Evolutionary conservation across 192 early-diverging fungal species (phyloP).

Genomic region (Backusella morwellensis): DNA sequence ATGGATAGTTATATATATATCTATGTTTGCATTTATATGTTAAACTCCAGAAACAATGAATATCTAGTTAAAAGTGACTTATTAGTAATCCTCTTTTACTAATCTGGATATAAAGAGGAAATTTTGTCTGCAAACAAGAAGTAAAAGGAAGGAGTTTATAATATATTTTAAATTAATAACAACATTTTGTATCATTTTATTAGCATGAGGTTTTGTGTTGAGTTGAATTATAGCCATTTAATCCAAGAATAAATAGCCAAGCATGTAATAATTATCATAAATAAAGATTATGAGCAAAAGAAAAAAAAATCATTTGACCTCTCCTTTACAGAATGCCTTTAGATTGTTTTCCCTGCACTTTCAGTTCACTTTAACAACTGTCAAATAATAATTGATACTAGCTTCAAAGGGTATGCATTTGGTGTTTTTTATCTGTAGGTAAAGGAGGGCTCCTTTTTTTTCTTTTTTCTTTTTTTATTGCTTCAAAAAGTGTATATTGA

Average conservation of each 20-base stretch:
- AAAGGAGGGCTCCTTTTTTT: neutral
- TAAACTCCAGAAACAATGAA: neutral
- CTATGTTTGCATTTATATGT: neutral
- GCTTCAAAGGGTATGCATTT: neutral
- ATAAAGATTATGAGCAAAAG: neutral
- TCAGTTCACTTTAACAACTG: slow-evolving; percentile 4
- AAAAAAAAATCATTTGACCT: neutral
- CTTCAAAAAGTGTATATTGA: neutral
- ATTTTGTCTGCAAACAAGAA: neutral
- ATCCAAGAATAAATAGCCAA: neutral
- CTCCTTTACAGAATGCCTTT: neutral
- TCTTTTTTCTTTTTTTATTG: neutral
- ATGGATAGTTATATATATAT: neutral
- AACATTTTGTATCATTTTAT: neutral
- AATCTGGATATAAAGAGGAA: neutral
- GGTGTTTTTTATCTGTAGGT: neutral
- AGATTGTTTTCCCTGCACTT: neutral
- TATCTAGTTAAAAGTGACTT: neutral
- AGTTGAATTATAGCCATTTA: neutral
- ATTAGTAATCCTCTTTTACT: neutral
- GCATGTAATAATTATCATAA: neutral
- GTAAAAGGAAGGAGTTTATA: neutral
- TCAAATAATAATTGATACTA: neutral
- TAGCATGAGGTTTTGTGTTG: neutral
- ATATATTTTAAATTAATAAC: neutral